Evolutionary conservation across 1,284 basidiomycete species (phyloP), one percentile per base, ranked within the genome.

Genomic region (Papiliotrema nemorosa): DNA sequence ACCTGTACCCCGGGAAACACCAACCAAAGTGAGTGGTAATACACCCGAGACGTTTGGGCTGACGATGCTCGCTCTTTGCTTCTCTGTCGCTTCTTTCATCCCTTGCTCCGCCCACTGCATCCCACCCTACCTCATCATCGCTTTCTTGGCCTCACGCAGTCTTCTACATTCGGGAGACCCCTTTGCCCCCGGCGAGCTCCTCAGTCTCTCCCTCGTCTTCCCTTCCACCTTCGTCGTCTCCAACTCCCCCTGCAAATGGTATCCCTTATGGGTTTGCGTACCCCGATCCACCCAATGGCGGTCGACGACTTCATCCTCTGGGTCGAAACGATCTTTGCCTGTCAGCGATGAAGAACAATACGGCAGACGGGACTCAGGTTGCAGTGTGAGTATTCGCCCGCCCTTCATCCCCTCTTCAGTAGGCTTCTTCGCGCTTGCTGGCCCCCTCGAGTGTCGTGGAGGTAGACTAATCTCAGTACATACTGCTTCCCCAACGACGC

Each of bases 1-100:
- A 49, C 58, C 31, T 61, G 59, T 45, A 57, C 54, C 34, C 41
- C 52, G 14, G 49, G 48, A 18, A 57, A 61, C 50, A 59, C 52
- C 49, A 61, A 61, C 33, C 59, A 61, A 37, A 33, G 54, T 55
- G 41, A 48, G 54, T 50, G 6, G 41, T 16, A n/a, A 22, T 47
- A 5, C 31, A 7, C 21, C 18, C 44, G 10, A 33, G 7, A 10
- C 26, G 10, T 20, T 21, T 7, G 21, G 40, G 5, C 14, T 18
- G 7, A 37, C 9, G 7, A 18, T 37, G 21, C 20, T 37, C 9
- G 14, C 39, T 25, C 13, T 9, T 7, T 7, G 10, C 10, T 7
- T 41, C 10, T 22, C 39, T 41, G 13, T 22, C 39, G 9, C 9
- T 21, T 4, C 39, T 7, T 21, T 41, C 9, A 5, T 10, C 21